These are phyloP conservation scores for Coemansia sp. DNA, from an alignment of 192 early-diverging fungal species.

Conservation along the genomic window DNA sequence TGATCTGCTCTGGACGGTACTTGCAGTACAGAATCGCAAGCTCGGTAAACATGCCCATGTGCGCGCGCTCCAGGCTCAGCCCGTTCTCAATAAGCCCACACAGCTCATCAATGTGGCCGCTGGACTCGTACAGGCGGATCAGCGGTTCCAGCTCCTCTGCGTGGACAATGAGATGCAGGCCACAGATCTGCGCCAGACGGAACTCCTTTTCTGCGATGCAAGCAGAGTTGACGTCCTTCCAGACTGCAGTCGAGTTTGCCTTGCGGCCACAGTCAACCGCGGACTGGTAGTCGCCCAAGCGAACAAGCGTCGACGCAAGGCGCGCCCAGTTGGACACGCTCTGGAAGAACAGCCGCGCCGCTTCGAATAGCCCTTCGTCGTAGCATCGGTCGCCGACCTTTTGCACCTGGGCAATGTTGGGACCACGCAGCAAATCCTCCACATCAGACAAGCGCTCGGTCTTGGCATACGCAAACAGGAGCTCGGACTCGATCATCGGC, in stretches of 20 bases:
- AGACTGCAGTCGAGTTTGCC: constrained; percentile 97
- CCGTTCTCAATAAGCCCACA: constrained; percentile 90
- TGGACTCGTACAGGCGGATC: constrained; percentile 81
- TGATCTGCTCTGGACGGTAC: constrained; percentile 90
- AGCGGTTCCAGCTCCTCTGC: constrained; percentile 95
- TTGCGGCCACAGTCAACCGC: constrained; percentile 99
- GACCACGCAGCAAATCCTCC: constrained; percentile 88
- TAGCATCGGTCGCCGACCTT: constrained; percentile 95
- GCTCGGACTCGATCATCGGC: constrained; percentile 92
- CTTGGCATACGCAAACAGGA: constrained; percentile 95
- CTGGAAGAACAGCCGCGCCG: constrained; percentile 92
- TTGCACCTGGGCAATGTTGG: constrained; percentile 95
- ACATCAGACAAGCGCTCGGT: constrained; percentile 87
- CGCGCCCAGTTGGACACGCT: constrained; percentile 98
- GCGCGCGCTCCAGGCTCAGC: constrained; percentile 93
- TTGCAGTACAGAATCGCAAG: constrained; percentile 96
- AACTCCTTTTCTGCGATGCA: constrained; percentile 96
- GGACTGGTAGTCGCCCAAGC: constrained; percentile 90
- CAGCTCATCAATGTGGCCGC: constrained; percentile 90
- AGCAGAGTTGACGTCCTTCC: constrained; percentile 98
- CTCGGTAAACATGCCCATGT: constrained; percentile 99
- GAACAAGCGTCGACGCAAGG: constrained; percentile 93
- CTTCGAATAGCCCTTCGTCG: constrained; percentile 84
- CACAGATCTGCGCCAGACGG: constrained; percentile 97
- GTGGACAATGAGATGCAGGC: constrained; percentile 92